Percentiles rank a stretch among this genome's conserved stretches.
phyloP scores from a whole-genome alignment of 2,329 filamentous ascomycete genomes.

The Pezicula carpinea region DNA sequence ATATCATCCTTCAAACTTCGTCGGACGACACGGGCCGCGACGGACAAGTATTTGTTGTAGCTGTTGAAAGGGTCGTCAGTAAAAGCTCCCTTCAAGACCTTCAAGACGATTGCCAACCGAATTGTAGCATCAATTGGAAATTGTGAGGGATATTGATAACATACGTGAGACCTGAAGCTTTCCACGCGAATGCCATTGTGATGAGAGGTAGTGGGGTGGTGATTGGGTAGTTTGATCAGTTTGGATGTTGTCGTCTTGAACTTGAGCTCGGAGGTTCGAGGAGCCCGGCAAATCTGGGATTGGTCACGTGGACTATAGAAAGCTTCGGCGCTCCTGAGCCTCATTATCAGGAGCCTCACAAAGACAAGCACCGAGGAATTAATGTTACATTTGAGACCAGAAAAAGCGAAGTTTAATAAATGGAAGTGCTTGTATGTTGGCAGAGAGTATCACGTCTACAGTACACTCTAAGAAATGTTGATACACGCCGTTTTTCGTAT shows the following conservation, averaged over 20 bases:
- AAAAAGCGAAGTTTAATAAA: background rate
- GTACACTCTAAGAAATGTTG: conserved; percentile 32
- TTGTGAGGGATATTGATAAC: conserved; percentile 6
- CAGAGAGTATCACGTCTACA: conserved; percentile 26
- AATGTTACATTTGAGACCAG: too few species aligned
- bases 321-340: too few species aligned
- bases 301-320: conserved; percentile 6
- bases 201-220: conserved; percentile 16
- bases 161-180: conserved; percentile 81
- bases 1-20: conserved; percentile 95
- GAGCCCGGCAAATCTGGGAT: background rate
- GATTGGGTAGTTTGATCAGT: conserved; percentile 10
- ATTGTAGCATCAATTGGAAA: conserved; percentile 17
- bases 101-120: background rate
- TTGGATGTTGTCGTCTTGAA: conserved; percentile 11
- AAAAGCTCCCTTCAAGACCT: conserved; percentile 9
- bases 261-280: conserved; percentile 14
- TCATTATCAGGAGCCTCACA: too few species aligned
- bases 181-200: conserved; percentile 92
- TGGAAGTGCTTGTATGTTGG: conserved; percentile 2
- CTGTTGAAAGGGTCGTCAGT: conserved; percentile 49
- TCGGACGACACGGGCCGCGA: conserved; percentile 92
- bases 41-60: conserved; percentile 99
- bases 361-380: too few species aligned
- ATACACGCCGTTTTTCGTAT: conserved; percentile 24